Conservation (phyloP, 1,139 yeast species). For the Meyerozyma athensensis region DNA sequence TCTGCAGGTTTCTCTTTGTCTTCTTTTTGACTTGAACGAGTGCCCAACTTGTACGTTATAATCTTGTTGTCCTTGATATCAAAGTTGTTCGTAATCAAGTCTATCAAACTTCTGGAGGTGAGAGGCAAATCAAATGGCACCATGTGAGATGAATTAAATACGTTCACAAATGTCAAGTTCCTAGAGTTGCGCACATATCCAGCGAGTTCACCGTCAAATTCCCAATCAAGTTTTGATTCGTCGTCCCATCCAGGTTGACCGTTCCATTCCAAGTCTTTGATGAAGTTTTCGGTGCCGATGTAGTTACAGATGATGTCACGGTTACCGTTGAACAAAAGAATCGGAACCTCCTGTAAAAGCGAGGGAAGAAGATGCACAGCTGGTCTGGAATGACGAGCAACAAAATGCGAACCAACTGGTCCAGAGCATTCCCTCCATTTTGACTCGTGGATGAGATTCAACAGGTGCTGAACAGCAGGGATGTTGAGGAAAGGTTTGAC, state of each 20-base stretch:
- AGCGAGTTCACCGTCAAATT: constrained; percentile 39
- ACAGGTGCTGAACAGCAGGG: constrained; percentile 51
- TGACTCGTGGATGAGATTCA: constrained; percentile 45
- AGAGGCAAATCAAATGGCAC: constrained; percentile 83
- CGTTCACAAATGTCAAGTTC: constrained; percentile 71
- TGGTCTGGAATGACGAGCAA: constrained; percentile 52
- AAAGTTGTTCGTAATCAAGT: constrained; percentile 37
- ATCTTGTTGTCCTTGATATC: constrained; percentile 16
- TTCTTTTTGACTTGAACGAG: constrained; percentile 8
- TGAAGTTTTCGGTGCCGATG: constrained; percentile 65
- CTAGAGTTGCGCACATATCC: constrained; percentile 57
- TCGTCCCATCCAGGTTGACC: constrained; percentile 56
- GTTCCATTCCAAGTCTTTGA: constrained; percentile 63
- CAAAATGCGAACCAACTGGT: constrained; percentile 49
- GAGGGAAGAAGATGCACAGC: constrained; percentile 63
- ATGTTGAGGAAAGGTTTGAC: constrained; percentile 59
- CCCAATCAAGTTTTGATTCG: constrained; percentile 42
- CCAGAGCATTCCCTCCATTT: constrained; percentile 77
- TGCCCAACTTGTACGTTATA: constrained; percentile 7
- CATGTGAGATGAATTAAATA: constrained; percentile 86
- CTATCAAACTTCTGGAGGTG: constrained; percentile 65
- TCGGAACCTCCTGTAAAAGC: constrained; percentile 54
- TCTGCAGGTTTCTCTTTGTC: constrained; percentile 14
- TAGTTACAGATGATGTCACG: constrained; percentile 86
- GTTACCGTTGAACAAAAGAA: constrained; percentile 81